Base-by-base conservation (phyloP, 140 eudicot species). In the Ambrosia hybrid region DNA sequence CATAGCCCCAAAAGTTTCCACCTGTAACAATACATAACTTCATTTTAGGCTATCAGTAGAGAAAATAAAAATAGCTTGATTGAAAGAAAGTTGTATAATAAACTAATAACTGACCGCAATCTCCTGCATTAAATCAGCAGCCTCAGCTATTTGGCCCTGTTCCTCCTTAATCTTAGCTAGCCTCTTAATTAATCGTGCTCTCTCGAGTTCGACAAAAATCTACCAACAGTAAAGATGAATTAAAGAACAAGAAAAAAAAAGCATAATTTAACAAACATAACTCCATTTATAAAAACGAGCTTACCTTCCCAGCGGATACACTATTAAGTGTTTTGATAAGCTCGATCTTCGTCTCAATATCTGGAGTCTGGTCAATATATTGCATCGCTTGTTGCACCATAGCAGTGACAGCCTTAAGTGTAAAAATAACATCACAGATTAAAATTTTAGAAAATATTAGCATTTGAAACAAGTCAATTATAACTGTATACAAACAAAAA, bases 51-150 rank as follows among this genome's bases (percentile, higher is more conserved):
- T 26, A 66, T 16, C 34, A 30, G 34, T 5, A 53, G 0, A 65
- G n/a, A 55, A 62, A 13, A 11, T 6, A 57, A 2, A 56, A 45
- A 51, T 57, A 69, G 48, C 21, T 34, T 33, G 9, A 57, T 8
- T 56, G 4, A 46, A 30, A 26, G 48, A 48, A 26, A 57, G 7
- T 4, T 41, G 9, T 4, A 57, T 53, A 36, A 46, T 0, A 51
- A 82, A 46, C 9, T 60, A 21, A 21, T 0, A 51, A 82, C 96
- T 70, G 45, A 92, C 98, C 82, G 98, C 98, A 77, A 92, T 74
- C 78, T 92, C 98, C 80, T 92, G 98, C 98, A 92, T 92, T 80
- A 92, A 73, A 77, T 92, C 96, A 57, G 98, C 98, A 79, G 98
- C 98, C 80, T 92, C 98, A 34, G 95, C 96, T 49, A 92, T 89